These are phyloP conservation scores for Chalaropsis ovoidea DNA, from an alignment of 2,329 filamentous ascomycete species.

Conservation along the genomic window DNA sequence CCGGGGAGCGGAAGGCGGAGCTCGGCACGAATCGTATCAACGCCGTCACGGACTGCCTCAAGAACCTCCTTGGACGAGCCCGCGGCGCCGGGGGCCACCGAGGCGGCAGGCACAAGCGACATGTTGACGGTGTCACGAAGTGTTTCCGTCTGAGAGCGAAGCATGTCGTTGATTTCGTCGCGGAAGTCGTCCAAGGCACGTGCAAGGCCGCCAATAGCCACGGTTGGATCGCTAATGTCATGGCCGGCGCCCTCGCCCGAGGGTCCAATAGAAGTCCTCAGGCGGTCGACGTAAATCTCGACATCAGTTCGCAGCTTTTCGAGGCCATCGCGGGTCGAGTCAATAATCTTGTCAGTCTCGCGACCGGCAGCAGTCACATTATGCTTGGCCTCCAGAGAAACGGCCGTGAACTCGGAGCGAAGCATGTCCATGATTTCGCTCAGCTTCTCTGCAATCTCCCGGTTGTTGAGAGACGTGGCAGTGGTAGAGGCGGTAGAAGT, in stretches of 20 bases:
- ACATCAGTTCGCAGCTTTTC: constrained; percentile 72
- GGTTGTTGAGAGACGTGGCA: constrained; percentile 31
- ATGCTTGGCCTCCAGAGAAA: constrained; percentile 59
- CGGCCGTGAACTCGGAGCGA: constrained; percentile 48
- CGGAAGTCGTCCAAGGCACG: constrained; percentile 55
- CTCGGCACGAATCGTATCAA: constrained; percentile 66
- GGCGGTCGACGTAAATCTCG: constrained; percentile 67
- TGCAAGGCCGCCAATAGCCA: constrained; percentile 45
- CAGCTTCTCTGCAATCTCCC: constrained; percentile 46
- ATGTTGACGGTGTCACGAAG: constrained; percentile 68
- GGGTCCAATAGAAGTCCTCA: constrained; percentile 40
- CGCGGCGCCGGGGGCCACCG: constrained; percentile 28
- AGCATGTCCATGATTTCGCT: constrained; percentile 56
- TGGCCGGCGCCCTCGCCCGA: constrained; percentile 27
- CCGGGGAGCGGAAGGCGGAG: constrained; percentile 57
- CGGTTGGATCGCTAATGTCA: constrained; percentile 68
- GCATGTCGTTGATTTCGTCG: constrained; percentile 56
- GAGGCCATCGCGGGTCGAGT: constrained; percentile 77
- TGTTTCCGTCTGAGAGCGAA: constrained; percentile 73
- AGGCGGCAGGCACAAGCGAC: constrained; percentile 51
- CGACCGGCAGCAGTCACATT: constrained; percentile 68
- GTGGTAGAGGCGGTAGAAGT: constrained; percentile 25
- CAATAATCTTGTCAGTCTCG: constrained; percentile 79
- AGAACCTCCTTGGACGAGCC: constrained; percentile 52
- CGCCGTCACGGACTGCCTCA: constrained; percentile 57